A percentile compares a stretch with the other conserved stretches of the same genome.
Conservation (phyloP, 257 asterid genomes). For the Przewalskia tangutica region DNA sequence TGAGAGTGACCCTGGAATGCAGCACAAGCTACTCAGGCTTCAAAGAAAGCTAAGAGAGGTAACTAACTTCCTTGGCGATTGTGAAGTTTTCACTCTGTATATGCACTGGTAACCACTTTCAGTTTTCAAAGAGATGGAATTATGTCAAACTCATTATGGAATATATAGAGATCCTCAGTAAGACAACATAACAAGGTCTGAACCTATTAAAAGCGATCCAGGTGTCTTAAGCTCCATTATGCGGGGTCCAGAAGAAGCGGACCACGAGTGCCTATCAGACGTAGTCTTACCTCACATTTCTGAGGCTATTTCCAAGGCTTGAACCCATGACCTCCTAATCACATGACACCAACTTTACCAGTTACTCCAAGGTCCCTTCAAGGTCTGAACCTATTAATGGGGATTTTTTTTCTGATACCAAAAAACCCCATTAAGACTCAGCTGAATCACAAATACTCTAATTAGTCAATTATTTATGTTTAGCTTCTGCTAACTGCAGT, state of each 20-base stretch:
- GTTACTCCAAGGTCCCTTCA: neutral
- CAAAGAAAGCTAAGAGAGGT: conserved; percentile 92
- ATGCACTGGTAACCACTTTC: neutral
- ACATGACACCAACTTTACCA: no score
- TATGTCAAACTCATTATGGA: neutral
- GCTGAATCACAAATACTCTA: neutral
- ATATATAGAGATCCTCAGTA: neutral
- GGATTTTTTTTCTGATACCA: no score
- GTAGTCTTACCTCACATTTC: no score
- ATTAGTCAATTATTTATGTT: neutral
- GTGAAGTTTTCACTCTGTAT: neutral
- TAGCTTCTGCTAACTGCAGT: neutral
- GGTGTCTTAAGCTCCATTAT: no score
- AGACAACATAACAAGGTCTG: no score
- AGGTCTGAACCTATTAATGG: neutral
- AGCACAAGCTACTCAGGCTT: conserved; percentile 65
- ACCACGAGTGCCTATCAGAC: no score
- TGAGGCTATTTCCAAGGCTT: no score
- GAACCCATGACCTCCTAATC: no score
- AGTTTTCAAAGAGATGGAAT: neutral
- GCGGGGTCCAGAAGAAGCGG: no score
- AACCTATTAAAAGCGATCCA: no score
- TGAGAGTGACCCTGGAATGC: conserved; percentile 66
- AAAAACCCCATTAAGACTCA: neutral
- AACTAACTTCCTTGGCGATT: neutral